Evolutionary conservation across 345 rosid species (phyloP).

Genomic region (Hypericum perforatum): DNA sequence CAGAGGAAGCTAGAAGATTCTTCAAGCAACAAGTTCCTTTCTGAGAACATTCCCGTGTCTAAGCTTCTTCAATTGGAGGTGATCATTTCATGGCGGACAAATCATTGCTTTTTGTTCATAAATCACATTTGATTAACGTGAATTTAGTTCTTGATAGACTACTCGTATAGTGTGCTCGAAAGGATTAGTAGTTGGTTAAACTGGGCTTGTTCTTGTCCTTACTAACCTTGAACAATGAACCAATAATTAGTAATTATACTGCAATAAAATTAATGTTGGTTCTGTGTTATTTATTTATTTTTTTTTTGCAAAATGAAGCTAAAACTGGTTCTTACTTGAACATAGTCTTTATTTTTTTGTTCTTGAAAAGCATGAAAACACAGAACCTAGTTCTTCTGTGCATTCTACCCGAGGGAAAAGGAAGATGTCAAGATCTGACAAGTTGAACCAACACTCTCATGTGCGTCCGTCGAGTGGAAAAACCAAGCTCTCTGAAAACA

Average conservation of each 20-base stretch:
- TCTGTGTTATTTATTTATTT: no score
- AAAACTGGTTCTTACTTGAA: not conserved
- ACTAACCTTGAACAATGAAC: no score
- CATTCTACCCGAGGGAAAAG: conserved; percentile 22
- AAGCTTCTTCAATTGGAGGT: conserved; percentile 22
- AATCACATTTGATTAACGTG: not conserved
- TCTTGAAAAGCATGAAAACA: conserved; percentile 17
- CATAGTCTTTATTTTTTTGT: not conserved
- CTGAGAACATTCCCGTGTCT: conserved; percentile 21
- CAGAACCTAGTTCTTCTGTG: conserved; percentile 24
- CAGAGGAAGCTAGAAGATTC: conserved; percentile 9
- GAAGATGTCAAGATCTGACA: conserved; percentile 1
- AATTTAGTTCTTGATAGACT: not conserved
- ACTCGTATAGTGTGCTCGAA: no score
- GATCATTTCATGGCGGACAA: not conserved
- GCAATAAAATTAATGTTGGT: no score
- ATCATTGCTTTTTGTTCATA: not conserved
- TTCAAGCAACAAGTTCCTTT: conserved; percentile 15
- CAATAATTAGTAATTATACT: no score
- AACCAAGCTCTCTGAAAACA: conserved; percentile 16
- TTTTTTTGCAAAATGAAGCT: no score
- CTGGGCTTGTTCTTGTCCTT: no score
- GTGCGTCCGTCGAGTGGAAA: conserved; percentile 15
- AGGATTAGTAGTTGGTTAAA: no score
- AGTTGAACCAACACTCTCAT: no score